Conservation (phyloP, 768 basidiomycete genomes). For the Calocybe gangraenosa region DNA sequence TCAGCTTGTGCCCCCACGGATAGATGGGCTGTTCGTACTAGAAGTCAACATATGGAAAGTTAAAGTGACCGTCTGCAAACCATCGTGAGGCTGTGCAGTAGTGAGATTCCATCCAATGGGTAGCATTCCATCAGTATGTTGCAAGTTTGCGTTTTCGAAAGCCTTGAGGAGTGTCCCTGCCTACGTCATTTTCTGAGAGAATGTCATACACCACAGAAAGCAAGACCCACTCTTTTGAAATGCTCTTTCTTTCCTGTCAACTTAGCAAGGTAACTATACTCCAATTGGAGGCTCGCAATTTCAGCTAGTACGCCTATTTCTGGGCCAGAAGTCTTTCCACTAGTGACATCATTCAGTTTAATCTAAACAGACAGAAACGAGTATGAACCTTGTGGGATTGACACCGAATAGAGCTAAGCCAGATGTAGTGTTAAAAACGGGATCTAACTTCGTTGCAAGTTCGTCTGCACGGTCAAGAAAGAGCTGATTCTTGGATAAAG, state of each 20-base stretch:
- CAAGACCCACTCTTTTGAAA: conserved; percentile 44
- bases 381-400: conserved; percentile 54
- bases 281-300: conserved; percentile 77
- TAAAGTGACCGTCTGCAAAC: conserved; percentile 32
- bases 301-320: conserved; percentile 62
- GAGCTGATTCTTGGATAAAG: conserved; percentile 60
- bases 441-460: conserved; percentile 67
- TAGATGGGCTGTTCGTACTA: conserved; percentile 30
- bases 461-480: conserved; percentile 73
- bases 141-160: conserved; percentile 44
- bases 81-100: conserved; percentile 37
- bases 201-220: neutral
- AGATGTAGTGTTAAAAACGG: conserved; percentile 63
- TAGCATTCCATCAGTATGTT: conserved; percentile 55
- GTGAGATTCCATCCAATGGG: conserved; percentile 54
- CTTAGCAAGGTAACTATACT: conserved; percentile 81
- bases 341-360: conserved; percentile 12
- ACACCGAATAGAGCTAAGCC: conserved; percentile 73
- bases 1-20: conserved; percentile 68
- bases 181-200: conserved; percentile 25
- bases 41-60: neutral
- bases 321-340: conserved; percentile 27
- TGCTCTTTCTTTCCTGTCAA: conserved; percentile 67
- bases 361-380: neutral
- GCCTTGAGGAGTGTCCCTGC: conserved; percentile 43